Conservation (phyloP, 1,139 yeast species). For the Suhomyces coccinellae region DNA sequence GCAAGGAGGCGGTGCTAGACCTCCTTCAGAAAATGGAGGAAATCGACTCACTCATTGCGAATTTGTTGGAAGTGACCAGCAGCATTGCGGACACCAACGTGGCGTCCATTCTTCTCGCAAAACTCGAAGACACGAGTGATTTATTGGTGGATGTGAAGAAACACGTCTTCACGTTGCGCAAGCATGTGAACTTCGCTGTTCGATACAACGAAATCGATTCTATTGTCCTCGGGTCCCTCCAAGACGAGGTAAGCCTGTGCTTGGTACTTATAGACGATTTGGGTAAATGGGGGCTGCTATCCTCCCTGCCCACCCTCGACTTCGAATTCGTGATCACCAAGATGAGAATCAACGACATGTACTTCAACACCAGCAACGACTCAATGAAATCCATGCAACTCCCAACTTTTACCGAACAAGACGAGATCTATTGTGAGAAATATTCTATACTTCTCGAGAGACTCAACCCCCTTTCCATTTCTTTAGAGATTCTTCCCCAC, state of each 20-base stretch:
- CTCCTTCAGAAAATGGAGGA: constrained; percentile 39
- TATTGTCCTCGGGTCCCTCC: constrained; percentile 52
- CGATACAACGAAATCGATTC: constrained; percentile 60
- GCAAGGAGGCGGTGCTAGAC: constrained; percentile 42
- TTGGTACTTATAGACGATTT: background rate
- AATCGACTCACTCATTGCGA: constrained; percentile 50
- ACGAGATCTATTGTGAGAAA: constrained; percentile 30
- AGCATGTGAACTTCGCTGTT: constrained; percentile 52
- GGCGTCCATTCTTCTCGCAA: constrained; percentile 18
- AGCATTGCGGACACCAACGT: constrained; percentile 32
- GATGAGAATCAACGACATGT: constrained; percentile 34
- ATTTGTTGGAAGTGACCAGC: constrained; percentile 29
- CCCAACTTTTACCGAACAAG: constrained; percentile 36
- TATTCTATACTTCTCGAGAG: constrained; percentile 33
- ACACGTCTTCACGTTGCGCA: constrained; percentile 36
- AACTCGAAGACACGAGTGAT: constrained; percentile 41
- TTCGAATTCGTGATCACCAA: constrained; percentile 43
- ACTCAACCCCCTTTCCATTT: constrained; percentile 55
- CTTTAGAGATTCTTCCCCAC: constrained; percentile 31
- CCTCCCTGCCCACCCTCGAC: constrained; percentile 30
- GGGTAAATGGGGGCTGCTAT: constrained; percentile 4
- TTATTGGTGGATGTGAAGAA: constrained; percentile 43
- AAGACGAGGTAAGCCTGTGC: constrained; percentile 43
- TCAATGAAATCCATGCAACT: constrained; percentile 25
- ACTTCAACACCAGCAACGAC: constrained; percentile 12